phyloP scores from a whole-genome alignment of 495 filamentous ascomycete genomes.

The Trichoderma asperelloides region DNA sequence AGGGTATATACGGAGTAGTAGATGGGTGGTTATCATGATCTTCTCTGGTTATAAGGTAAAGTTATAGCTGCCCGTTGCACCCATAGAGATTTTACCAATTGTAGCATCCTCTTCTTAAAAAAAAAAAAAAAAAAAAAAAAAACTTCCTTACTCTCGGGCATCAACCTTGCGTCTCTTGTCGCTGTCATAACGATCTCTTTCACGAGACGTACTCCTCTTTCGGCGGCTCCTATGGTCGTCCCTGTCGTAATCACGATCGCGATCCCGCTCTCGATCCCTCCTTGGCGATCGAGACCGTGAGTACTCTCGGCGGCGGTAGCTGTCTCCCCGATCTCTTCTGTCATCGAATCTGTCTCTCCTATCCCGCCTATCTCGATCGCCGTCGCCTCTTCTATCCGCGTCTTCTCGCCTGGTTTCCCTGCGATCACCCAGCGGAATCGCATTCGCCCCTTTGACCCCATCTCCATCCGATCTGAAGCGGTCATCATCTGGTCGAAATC shows the following conservation, averaged over 20 bases:
- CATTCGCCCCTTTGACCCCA: slow-evolving; percentile 50
- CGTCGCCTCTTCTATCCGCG: slow-evolving; percentile 17
- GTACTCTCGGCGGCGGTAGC: slow-evolving; percentile 25
- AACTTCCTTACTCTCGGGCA: slow-evolving; percentile 11
- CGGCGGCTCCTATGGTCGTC: slow-evolving; percentile 42
- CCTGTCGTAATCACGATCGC: slow-evolving; percentile 14
- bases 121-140: no score
- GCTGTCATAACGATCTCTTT: slow-evolving; percentile 45
- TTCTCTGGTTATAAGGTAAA: background rate
- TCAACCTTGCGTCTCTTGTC: slow-evolving; percentile 64
- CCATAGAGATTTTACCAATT: background rate
- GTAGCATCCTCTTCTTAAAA: background rate
- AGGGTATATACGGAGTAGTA: background rate
- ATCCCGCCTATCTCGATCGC: slow-evolving; percentile 9
- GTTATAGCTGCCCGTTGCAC: background rate
- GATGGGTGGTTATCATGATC: background rate
- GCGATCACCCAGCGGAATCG: slow-evolving; percentile 49
- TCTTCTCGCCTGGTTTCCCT: slow-evolving; percentile 23
- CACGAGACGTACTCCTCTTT: slow-evolving; percentile 58
- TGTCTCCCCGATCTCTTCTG: slow-evolving; percentile 19
- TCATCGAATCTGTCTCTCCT: slow-evolving; percentile 25
- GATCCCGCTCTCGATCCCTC: slow-evolving; percentile 22
- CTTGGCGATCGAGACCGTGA: slow-evolving; percentile 27
- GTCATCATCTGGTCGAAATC: slow-evolving; percentile 56
- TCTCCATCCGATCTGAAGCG: slow-evolving; percentile 24